Base-by-base conservation (phyloP, 106 monocot species). In the Allium fistulosum region DNA sequence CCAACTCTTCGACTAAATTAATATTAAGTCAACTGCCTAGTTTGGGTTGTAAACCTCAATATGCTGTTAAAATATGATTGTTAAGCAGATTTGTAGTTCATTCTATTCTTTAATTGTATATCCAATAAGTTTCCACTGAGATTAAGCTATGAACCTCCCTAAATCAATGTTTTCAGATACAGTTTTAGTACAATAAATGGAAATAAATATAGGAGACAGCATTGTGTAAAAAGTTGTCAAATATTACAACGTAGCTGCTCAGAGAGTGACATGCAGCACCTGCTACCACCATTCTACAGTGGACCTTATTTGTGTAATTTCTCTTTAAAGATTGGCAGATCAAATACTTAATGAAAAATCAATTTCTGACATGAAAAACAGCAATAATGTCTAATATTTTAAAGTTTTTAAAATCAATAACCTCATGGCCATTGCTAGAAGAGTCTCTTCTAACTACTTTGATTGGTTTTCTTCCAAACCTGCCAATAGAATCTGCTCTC, bases 351-450 rank as follows among this genome's bases (percentile, higher is more conserved):
- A 37, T 37, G 37, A 2, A 37, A 28, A 37, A 37, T 37, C 37
- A 37, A 5, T 37, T 37, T 37, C 37, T 37, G 37, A 37, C 37
- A 37, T 37, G 37, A 37, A 37, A 37, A 37, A 37, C 37, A 37
- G 37, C 37, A 4, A 37, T 37, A 37, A 37, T 37, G 37, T 37
- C 2, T 37, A 37, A 37, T 37, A 37, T 5, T 37, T 37, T 37
- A 37, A 37, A 37, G 0, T 37, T 37, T 37, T 2, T 37, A 37
- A 37, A 37, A 37, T 37, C 37, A 37, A 37, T 49, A 4, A 97
- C 97, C 97, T 97, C 97, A 71, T 97, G 97, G 22, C 89, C 82
- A 37, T 73, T 70, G 77, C 79, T 64, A 11, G 57, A 61, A 9
- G 89, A 84, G 58, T 89, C 86, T 13, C 86, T 83, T 53, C 55